A percentile compares a stretch with the other conserved stretches of the same genome.
Evolutionary conservation across 768 basidiomycete genomes (phyloP).

Genomic region (Atractiella rhizophila): DNA sequence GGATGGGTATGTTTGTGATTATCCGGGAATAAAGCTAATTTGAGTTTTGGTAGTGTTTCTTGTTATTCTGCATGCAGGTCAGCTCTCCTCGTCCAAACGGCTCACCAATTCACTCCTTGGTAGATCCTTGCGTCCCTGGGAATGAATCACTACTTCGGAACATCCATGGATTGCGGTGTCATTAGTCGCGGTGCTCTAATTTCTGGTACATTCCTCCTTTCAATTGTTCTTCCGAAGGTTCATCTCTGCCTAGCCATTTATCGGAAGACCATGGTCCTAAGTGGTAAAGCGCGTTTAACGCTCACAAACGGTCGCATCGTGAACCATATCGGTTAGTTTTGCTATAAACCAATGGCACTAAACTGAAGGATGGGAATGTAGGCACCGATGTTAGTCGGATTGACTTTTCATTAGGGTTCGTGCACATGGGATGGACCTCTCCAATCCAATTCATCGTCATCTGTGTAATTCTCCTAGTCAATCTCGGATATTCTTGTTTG

Average conservation of each 20-base stretch:
- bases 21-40: too few species aligned
- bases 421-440: conserved; percentile 33
- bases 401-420: conserved; percentile 42
- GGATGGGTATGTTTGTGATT: too few species aligned
- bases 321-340: conserved; percentile 86
- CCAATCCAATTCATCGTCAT: conserved; percentile 54
- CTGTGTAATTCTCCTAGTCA: conserved; percentile 42
- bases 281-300: conserved; percentile 48
- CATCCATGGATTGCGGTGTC: conserved; percentile 50
- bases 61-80: conserved; percentile 41
- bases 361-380: too few species aligned
- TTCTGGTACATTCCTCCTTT: too few species aligned
- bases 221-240: too few species aligned
- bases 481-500: conserved; percentile 38
- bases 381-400: conserved; percentile 72
- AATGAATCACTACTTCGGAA: conserved; percentile 41
- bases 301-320: conserved; percentile 71
- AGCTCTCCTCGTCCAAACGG: conserved; percentile 43
- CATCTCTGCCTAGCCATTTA: too few species aligned
- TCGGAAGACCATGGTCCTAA: conserved; percentile 44
- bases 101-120: conserved; percentile 24
- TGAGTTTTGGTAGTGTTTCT: too few species aligned
- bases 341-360: too few species aligned
- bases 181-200: conserved; percentile 62
- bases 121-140: conserved; percentile 9